Percentiles rank a stretch among this genome's conserved stretches.
Conservation (phyloP, 2,329 filamentous ascomycete species). For the Colletotrichum tamarilloi region DNA sequence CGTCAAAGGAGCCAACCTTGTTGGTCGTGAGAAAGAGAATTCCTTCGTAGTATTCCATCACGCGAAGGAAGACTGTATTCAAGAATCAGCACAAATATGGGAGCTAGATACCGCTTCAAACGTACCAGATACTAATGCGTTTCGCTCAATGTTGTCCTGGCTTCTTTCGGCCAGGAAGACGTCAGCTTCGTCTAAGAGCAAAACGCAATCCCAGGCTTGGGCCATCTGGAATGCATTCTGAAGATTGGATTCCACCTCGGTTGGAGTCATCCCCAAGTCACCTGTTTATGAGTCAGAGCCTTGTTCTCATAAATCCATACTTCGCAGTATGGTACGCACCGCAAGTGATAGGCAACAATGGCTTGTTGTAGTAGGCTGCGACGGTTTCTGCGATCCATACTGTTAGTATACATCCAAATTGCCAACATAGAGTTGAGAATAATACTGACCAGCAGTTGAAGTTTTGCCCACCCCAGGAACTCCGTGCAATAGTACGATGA, state of each 20-base stretch:
- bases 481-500: constrained; percentile 58
- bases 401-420: not conserved
- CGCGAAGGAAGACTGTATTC: constrained; percentile 53
- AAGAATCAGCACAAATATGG: not conserved
- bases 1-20: constrained; percentile 58
- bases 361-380: constrained; percentile 24
- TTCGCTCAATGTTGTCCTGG: constrained; percentile 45
- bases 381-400: not conserved
- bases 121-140: constrained; percentile 16
- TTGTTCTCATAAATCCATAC: constrained; percentile 51
- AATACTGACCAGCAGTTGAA: constrained; percentile 48
- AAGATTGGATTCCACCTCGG: constrained; percentile 16
- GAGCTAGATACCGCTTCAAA: not conserved
- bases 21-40: constrained; percentile 63
- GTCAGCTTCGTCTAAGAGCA: constrained; percentile 21
- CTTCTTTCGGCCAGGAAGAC: constrained; percentile 75
- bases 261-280: constrained; percentile 5
- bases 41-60: constrained; percentile 62
- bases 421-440: not conserved
- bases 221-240: constrained; percentile 2
- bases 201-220: constrained; percentile 32
- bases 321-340: constrained; percentile 54
- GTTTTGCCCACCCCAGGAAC: constrained; percentile 62
- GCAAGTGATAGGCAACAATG: constrained; percentile 57
- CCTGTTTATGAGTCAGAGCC: constrained; percentile 52